These are phyloP conservation scores for Plasmodiophora brassicae DNA, from an alignment of 208 protist species.

Conservation along the genomic window DNA sequence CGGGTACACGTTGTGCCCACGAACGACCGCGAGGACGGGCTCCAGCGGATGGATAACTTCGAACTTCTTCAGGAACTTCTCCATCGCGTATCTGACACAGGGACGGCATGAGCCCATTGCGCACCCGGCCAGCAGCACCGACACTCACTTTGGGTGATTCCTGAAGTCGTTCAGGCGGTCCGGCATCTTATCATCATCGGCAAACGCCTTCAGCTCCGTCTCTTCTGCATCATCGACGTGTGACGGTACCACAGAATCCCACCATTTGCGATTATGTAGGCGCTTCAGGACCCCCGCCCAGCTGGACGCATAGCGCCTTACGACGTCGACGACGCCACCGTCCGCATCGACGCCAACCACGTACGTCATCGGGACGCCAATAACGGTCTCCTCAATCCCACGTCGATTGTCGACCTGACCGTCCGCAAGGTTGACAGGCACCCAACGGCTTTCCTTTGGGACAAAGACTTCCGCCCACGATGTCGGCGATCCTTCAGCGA, in stretches of 20 bases:
- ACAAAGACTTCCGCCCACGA: neutral
- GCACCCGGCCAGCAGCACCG: too few relatives aligned
- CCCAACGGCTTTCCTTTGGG: neutral
- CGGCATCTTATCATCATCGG: neutral
- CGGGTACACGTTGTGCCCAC: neutral
- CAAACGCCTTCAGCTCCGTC: neutral
- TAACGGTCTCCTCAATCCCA: neutral
- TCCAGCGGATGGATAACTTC: slow-evolving; percentile 9
- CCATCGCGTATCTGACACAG: slow-evolving; percentile 33
- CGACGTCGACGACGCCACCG: neutral
- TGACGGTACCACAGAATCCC: neutral
- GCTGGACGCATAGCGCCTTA: neutral
- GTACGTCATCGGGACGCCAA: neutral
- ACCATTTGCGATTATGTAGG: neutral
- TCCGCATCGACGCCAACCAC: neutral
- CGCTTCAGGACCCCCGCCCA: neutral
- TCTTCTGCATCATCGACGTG: neutral
- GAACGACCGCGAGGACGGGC: neutral
- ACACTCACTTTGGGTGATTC: slow-evolving; percentile 27
- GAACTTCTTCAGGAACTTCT: slow-evolving; percentile 42
- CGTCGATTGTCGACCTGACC: neutral
- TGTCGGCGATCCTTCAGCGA: neutral
- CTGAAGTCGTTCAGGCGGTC: slow-evolving; percentile 1
- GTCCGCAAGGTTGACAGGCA: neutral
- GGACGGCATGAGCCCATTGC: too few relatives aligned